Conservation (phyloP, 768 basidiomycete genomes). For the Agrocybe chaxingu region DNA sequence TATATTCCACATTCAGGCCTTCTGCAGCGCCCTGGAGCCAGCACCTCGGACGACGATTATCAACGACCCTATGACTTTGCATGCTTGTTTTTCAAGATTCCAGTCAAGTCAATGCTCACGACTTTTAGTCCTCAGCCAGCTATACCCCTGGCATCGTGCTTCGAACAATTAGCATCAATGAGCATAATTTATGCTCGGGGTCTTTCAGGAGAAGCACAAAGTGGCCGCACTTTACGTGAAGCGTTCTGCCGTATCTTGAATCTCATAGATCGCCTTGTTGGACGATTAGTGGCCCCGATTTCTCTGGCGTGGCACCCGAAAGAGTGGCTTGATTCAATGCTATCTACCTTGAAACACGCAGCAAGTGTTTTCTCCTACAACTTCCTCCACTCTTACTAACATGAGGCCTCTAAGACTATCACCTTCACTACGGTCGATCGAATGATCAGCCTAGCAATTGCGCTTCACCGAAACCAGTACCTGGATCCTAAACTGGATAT, state of each 20-base stretch:
- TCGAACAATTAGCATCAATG: conserved; percentile 52
- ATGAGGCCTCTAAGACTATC: conserved; percentile 34
- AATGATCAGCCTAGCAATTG: conserved; percentile 52
- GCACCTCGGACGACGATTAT: conserved; percentile 28
- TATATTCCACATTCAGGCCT: conserved; percentile 50
- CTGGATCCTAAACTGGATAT: conserved; percentile 54
- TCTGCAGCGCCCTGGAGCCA: conserved; percentile 46
- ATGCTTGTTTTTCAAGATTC: conserved; percentile 52
- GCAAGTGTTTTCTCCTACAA: conserved; percentile 28
- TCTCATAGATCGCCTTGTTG: conserved; percentile 49
- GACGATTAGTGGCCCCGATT: conserved; percentile 35
- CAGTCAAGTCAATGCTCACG: conserved; percentile 25
- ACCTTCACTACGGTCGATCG: conserved; percentile 72
- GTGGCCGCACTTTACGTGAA: conserved; percentile 38
- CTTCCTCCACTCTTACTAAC: conserved; percentile 11
- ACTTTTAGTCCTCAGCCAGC: conserved; percentile 20
- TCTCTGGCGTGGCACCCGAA: conserved; percentile 58
- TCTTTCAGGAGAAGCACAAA: conserved; percentile 27
- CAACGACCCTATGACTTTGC: conserved; percentile 53
- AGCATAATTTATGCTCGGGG: conserved; percentile 40
- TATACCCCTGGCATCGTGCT: conserved; percentile 53
- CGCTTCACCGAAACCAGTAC: conserved; percentile 46
- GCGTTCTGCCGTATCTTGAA: conserved; percentile 49
- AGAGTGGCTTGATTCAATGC: conserved; percentile 57
- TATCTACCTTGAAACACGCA: conserved; percentile 54